These are phyloP conservation scores for Eragrostis nindensis DNA, from an alignment of 176 grass and related monocot species.

Conservation along the genomic window DNA sequence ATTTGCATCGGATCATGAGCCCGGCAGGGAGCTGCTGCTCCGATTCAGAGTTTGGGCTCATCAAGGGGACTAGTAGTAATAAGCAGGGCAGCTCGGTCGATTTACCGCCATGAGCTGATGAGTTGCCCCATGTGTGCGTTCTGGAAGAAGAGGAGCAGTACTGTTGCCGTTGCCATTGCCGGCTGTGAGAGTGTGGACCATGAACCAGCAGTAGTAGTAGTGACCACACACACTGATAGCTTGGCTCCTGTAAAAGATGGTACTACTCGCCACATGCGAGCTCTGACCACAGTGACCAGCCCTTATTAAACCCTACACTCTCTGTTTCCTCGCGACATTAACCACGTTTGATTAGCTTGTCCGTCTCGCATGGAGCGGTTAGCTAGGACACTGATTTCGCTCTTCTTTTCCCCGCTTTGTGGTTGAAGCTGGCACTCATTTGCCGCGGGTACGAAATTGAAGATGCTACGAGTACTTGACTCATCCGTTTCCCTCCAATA, in stretches of 20 bases:
- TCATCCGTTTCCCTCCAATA: not conserved
- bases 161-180: not conserved
- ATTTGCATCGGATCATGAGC: slow-evolving; percentile 41
- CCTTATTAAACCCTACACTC: slow-evolving; percentile 17
- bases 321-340: not conserved
- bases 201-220: not conserved
- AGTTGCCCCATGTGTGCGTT: slow-evolving; percentile 25
- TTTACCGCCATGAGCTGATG: slow-evolving; percentile 44
- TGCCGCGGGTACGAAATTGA: slow-evolving; percentile 24
- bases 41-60: too few species aligned
- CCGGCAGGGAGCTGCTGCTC: too few species aligned
- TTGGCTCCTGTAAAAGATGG: not conserved
- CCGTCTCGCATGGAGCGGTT: not conserved
- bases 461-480: slow-evolving; percentile 19
- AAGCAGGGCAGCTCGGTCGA: not conserved
- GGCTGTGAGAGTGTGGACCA: not conserved
- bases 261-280: slow-evolving; percentile 36
- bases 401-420: not conserved
- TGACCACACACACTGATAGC: slow-evolving; percentile 25
- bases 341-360: not conserved
- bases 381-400: not conserved
- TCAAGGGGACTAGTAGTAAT: not conserved
- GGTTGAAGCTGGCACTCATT: not conserved
- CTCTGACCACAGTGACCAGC: slow-evolving; percentile 26
- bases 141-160: slow-evolving; percentile 17